phyloP scores from a whole-genome alignment of 129 eudicot species.

The Flaveria trinervia region DNA sequence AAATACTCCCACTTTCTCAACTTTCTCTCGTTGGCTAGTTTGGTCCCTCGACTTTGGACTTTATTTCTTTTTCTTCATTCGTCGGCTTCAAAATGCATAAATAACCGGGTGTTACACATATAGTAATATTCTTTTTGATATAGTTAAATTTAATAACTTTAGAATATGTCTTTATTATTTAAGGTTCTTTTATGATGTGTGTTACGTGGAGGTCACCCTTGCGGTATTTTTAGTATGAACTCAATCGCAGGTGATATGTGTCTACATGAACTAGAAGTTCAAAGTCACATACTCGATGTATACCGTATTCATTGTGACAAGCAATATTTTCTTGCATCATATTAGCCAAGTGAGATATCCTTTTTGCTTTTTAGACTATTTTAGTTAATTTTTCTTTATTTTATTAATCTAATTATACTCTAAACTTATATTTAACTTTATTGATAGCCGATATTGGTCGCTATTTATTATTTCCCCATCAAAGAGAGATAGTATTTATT shows the following conservation, averaged over 20 bases:
- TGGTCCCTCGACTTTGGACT: too few species aligned
- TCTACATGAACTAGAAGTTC: not conserved
- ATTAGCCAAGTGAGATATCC: not conserved
- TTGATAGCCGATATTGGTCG: not conserved
- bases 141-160: too few species aligned
- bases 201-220: not conserved
- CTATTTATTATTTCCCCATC: not conserved
- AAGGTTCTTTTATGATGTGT: not conserved
- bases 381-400: not conserved
- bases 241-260: not conserved
- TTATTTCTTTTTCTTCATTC: too few species aligned
- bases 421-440: too few species aligned
- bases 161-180: not conserved
- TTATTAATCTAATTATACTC: not conserved
- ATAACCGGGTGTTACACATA: too few species aligned
- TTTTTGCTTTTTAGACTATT: not conserved
- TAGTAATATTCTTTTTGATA: too few species aligned
- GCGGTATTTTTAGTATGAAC: not conserved
- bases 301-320: not conserved
- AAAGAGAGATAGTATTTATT: not conserved
- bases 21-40: too few species aligned
- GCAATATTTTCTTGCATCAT: constrained; percentile 5
- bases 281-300: not conserved
- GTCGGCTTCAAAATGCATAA: too few species aligned
- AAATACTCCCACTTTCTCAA: too few species aligned